Evolutionary conservation across 148 eudicot genomes (phyloP).

Genomic region (Rhododendron williamsianum): DNA sequence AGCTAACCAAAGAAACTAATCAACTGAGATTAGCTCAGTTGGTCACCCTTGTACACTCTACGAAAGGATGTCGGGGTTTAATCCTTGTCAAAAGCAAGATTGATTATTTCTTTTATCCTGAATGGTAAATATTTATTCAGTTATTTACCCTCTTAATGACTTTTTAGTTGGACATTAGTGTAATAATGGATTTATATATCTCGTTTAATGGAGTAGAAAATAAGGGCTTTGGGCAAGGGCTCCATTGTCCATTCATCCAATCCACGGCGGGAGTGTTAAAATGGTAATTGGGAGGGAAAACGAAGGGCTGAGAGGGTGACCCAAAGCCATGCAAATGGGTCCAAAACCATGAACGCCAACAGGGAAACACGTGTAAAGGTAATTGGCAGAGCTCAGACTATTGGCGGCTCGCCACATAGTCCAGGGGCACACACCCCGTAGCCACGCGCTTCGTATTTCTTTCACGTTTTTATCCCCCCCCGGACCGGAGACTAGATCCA

Average conservation of each 20-base stretch:
- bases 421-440: not conserved
- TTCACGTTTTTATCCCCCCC: not conserved
- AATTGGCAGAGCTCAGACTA: not conserved
- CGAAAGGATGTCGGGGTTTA: no score
- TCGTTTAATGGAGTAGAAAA: no score
- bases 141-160: no score
- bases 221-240: not conserved
- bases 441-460: not conserved
- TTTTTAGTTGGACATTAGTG: no score
- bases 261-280: not conserved
- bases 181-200: no score
- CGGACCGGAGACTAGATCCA: no score
- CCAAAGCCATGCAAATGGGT: slow-evolving; percentile 4
- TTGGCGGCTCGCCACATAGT: slow-evolving; percentile 20
- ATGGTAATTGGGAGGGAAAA: not conserved
- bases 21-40: no score
- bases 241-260: not conserved
- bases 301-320: not conserved
- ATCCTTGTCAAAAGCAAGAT: no score
- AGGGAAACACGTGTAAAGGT: not conserved
- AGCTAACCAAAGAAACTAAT: not conserved
- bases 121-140: no score
- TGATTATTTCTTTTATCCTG: no score
- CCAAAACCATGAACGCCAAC: slow-evolving; percentile 3
- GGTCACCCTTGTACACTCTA: not conserved